Evolutionary conservation across 2,329 filamentous ascomycete genomes (phyloP).

Genomic region (Aspergillus ruber): DNA sequence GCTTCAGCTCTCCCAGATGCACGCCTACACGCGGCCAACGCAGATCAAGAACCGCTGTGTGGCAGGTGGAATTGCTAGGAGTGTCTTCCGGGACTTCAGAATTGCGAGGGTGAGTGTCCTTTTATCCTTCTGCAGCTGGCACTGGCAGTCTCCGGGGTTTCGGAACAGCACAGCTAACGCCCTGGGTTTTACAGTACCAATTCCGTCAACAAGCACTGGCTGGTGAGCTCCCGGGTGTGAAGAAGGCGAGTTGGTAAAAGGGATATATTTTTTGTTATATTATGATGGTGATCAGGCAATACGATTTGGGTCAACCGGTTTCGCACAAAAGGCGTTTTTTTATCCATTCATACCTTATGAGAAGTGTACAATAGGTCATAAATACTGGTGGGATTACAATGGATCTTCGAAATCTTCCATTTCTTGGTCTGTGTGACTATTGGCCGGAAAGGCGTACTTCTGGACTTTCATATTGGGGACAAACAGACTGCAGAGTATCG

Average conservation of each 20-base stretch:
- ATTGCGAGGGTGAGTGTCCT: slow-evolving; percentile 68
- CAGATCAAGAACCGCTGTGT: slow-evolving; percentile 94
- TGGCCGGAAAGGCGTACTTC: too few relatives aligned
- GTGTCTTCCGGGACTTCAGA: slow-evolving; percentile 90
- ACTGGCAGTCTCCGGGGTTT: not conserved
- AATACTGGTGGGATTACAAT: not conserved
- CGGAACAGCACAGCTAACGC: slow-evolving; percentile 11
- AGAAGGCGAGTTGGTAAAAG: slow-evolving; percentile 87
- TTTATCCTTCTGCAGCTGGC: not conserved
- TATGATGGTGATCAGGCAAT: slow-evolving; percentile 10
- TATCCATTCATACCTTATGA: slow-evolving; percentile 1
- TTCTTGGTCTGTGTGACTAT: not conserved
- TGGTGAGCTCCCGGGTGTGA: slow-evolving; percentile 83
- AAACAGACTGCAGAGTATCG: too few relatives aligned
- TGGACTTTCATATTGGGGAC: too few relatives aligned
- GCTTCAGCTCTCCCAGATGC: slow-evolving; percentile 89
- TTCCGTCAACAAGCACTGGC: slow-evolving; percentile 85
- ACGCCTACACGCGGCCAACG: slow-evolving; percentile 86
- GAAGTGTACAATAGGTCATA: slow-evolving; percentile 11
- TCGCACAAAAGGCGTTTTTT: slow-evolving; percentile 21
- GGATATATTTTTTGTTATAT: slow-evolving; percentile 3
- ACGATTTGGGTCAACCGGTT: slow-evolving; percentile 12
- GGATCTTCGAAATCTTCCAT: not conserved
- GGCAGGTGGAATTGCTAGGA: slow-evolving; percentile 79
- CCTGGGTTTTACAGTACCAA: slow-evolving; percentile 61